Percentiles rank a stretch among this genome's conserved stretches.
These are phyloP conservation scores for Glebionis coronaria DNA, from an alignment of 129 eudicot genomes.

Conservation along the genomic window DNA sequence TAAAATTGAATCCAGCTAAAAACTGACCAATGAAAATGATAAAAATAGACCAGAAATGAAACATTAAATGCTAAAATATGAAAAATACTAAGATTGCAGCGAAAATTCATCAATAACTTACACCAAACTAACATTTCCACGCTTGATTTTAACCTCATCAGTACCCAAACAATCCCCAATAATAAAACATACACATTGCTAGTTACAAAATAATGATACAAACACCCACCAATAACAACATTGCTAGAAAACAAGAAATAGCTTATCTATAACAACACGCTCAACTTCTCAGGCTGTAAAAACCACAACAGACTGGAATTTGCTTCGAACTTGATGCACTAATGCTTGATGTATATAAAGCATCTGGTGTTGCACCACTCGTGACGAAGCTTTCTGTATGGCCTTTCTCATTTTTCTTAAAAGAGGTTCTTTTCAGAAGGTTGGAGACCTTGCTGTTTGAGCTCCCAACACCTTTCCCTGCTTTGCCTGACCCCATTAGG, in stretches of 20 bases:
- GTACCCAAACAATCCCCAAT: not conserved
- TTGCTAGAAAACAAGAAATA: slow-evolving; percentile 8
- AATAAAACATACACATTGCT: slow-evolving; percentile 18
- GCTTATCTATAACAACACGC: slow-evolving; percentile 22
- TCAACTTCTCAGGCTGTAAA: slow-evolving; percentile 6
- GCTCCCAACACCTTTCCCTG: slow-evolving; percentile 47
- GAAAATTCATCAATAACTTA: slow-evolving; percentile 1
- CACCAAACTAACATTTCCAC: slow-evolving; percentile 7
- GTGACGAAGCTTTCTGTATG: slow-evolving; percentile 21
- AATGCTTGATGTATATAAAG: slow-evolving; percentile 26
- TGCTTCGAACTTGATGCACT: slow-evolving; percentile 6
- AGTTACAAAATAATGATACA: slow-evolving; percentile 26
- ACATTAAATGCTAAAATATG: slow-evolving; percentile 1
- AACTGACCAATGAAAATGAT: not conserved
- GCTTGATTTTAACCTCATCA: not conserved
- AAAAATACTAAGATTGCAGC: slow-evolving; percentile 6
- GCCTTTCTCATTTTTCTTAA: slow-evolving; percentile 27
- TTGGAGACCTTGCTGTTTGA: slow-evolving; percentile 43
- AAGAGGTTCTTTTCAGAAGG: slow-evolving; percentile 28
- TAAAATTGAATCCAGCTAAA: not conserved
- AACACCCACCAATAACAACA: slow-evolving; percentile 2
- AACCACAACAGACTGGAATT: slow-evolving; percentile 8
- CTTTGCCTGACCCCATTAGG: slow-evolving; percentile 40
- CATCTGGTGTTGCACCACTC: slow-evolving; percentile 4
- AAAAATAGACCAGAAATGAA: not conserved